A percentile compares a stretch with the other conserved stretches of the same genome.
These are phyloP conservation scores for Paspalum notatum DNA, from an alignment of 176 grass and related monocot species.

Conservation along the genomic window DNA sequence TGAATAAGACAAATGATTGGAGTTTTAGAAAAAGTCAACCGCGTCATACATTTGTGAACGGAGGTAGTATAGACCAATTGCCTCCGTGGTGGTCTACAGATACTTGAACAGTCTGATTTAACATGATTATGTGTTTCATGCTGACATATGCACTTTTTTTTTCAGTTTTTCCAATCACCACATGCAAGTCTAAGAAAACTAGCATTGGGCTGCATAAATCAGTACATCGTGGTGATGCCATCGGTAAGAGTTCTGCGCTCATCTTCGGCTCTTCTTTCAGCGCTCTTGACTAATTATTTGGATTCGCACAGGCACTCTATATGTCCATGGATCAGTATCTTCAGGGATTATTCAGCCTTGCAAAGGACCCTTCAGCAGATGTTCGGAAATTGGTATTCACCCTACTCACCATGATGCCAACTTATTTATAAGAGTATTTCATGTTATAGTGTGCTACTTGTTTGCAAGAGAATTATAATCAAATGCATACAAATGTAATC, in stretches of 20 bases:
- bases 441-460: not conserved
- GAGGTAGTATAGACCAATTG: not conserved
- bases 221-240: constrained; percentile 94
- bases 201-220: constrained; percentile 86
- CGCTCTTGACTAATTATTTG: constrained; percentile 26
- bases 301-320: constrained; percentile 66
- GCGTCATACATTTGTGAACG: too few relatives aligned
- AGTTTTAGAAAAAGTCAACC: too few relatives aligned
- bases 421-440: constrained; percentile 28
- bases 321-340: constrained; percentile 98
- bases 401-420: not conserved
- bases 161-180: constrained; percentile 91
- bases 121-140: not conserved
- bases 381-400: constrained; percentile 85
- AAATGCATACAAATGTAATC: constrained; percentile 19
- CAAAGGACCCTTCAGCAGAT: constrained; percentile 79
- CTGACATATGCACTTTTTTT: constrained; percentile 1
- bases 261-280: constrained; percentile 25
- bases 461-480: constrained; percentile 27
- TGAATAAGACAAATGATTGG: too few relatives aligned
- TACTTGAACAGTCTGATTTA: constrained; percentile 1
- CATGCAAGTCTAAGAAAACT: constrained; percentile 85
- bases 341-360: constrained; percentile 92
- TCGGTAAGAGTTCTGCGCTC: constrained; percentile 45
- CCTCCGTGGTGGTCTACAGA: not conserved